Conservation (phyloP, 2,329 filamentous ascomycete species). For the Immersiporthe knoxdaviesiana region DNA sequence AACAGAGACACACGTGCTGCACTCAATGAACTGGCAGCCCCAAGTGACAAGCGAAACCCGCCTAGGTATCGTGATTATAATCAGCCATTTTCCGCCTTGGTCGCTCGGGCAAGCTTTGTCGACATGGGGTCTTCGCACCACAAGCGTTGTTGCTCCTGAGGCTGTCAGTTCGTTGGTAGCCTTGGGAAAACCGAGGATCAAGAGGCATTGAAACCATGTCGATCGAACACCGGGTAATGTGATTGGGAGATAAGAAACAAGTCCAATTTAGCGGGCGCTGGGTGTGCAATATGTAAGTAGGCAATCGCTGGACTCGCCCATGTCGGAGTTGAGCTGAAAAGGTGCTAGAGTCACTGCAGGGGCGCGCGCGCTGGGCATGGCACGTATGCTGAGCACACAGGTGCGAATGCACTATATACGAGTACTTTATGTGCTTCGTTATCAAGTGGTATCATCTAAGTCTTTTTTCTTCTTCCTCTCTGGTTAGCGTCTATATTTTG, state of each 20-base stretch:
- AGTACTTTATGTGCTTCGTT: not conserved
- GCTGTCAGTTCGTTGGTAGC: not conserved
- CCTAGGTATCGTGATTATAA: not conserved
- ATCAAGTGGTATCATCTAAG: conserved; percentile 12
- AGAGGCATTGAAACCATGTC: not conserved
- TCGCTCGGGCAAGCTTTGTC: not conserved
- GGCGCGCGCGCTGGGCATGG: not conserved
- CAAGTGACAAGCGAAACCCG: not conserved
- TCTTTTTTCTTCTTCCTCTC: not conserved
- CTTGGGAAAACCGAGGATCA: not conserved
- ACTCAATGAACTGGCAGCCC: conserved; percentile 18
- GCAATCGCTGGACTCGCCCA: not conserved
- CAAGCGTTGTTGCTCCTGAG: not conserved
- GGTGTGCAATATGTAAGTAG: not conserved
- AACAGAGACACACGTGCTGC: conserved; percentile 20
- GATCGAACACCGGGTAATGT: not conserved
- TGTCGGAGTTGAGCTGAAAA: not conserved
- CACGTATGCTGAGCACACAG: not conserved
- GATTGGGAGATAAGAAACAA: not conserved
- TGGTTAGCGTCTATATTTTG: not conserved
- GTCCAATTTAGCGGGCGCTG: not conserved
- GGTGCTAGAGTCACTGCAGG: not conserved
- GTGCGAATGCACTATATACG: not conserved
- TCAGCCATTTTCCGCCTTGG: no score
- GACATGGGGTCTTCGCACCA: not conserved